Base-by-base conservation (phyloP, 1,284 basidiomycete species). In the Moesziomyces sp. region DNA sequence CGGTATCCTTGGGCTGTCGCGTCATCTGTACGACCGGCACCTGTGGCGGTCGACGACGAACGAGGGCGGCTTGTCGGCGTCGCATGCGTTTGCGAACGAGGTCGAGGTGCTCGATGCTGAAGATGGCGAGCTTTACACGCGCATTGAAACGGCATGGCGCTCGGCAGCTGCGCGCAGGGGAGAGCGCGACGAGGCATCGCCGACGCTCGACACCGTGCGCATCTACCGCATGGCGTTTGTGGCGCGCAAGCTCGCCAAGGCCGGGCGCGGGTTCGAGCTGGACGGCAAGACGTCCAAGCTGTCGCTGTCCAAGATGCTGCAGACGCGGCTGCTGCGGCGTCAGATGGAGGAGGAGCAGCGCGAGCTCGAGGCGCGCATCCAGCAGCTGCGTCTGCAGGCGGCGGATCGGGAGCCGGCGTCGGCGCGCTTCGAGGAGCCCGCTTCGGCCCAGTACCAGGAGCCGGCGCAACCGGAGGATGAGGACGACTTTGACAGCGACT, bases 221-320 rank as follows among this genome's bases (percentile, higher is more conserved):
- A 34, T 92, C 90, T 88, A 89, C 53, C 87, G 96, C 38, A 86
- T 94, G 18, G 88, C 89, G 0, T 90, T 93, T 63, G 88, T 90
- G 28, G 90, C 89, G 0, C 89, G 91, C 7, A 89, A 89, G 49
- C 86, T 98, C 58, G 88, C 89, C 3, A 88, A 88, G 53, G 85
- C 88, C 35, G 91, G 94, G 9, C 89, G 91, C 45, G 95, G 95
- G 0, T 90, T 97, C 76, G 87, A 86, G 24, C 90, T 91, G 86
- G 87, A 87, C 23, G 19, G 55, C 58, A 48, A 72, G 44, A 52
- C 52, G 4, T 53, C 58, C 19, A 57, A 42, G 35, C 43, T 87
- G 47, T 71, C 73, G n/a, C 87, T 93, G 16, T 88, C 89, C 35
- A 92, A 91, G 5, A 85, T 82, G 26, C 86, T 97, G 43, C 87